A percentile compares a stretch with the other conserved stretches of the same genome.
Conservation (phyloP, 1,139 yeast genomes). For the Yamadazyma epiphylla region DNA sequence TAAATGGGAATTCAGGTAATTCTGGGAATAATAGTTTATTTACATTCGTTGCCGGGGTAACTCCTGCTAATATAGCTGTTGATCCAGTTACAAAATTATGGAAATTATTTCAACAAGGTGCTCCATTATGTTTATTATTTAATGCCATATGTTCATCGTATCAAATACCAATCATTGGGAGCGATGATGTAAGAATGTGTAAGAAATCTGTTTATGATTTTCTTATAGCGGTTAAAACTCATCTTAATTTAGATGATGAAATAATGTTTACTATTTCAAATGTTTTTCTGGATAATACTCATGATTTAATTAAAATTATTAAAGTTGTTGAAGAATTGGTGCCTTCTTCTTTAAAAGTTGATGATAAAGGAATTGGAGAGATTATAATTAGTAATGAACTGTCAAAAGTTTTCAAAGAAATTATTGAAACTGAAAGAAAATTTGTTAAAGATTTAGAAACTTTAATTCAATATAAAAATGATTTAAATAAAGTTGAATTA, state of each 20-base stretch:
- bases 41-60: slow-evolving; percentile 72
- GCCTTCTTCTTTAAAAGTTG: slow-evolving; percentile 12
- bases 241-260: slow-evolving; percentile 72
- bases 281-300: slow-evolving; percentile 80
- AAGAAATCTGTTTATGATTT: slow-evolving; percentile 90
- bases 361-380: slow-evolving; percentile 18
- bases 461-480: slow-evolving; percentile 63
- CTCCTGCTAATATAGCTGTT: slow-evolving; percentile 68
- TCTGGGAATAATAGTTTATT: slow-evolving; percentile 24
- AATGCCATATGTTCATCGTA: slow-evolving; percentile 48
- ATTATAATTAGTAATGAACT: slow-evolving; percentile 48
- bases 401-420: slow-evolving; percentile 78
- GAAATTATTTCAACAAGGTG: slow-evolving; percentile 87
- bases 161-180: slow-evolving; percentile 51
- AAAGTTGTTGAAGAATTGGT: slow-evolving; percentile 62
- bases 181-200: slow-evolving; percentile 79
- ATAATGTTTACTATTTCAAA: slow-evolving; percentile 81
- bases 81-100: slow-evolving; percentile 94
- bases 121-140: slow-evolving; percentile 83
- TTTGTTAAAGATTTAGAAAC: slow-evolving; percentile 88
- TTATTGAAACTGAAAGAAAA: slow-evolving; percentile 85
- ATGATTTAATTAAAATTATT: slow-evolving; percentile 70
- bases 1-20: slow-evolving; percentile 1
- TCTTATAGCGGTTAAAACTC: slow-evolving; percentile 78
- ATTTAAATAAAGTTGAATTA: slow-evolving; percentile 59